A percentile compares a stretch with the other conserved stretches of the same genome.
phyloP scores from a whole-genome alignment of 176 grass and related monocot species.

The Oryza glumipatula region DNA sequence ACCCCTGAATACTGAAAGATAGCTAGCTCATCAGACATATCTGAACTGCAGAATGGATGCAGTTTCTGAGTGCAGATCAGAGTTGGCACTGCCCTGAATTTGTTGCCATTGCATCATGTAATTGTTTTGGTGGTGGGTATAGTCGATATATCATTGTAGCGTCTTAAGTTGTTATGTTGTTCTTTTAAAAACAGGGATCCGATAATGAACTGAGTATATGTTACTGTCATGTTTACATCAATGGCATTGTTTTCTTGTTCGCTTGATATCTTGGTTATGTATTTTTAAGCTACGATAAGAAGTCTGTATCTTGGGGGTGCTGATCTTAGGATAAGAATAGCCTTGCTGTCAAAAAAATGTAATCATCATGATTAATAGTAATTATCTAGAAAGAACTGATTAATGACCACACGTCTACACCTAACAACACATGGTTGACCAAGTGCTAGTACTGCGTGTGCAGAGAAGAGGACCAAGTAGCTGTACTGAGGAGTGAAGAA shows the following conservation, averaged over 20 bases:
- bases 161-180: slow-evolving; percentile 9
- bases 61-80: not conserved
- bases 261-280: not conserved
- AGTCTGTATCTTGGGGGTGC: not conserved
- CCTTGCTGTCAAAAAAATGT: not conserved
- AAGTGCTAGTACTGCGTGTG: too few relatives aligned
- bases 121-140: slow-evolving; percentile 40
- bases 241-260: not conserved
- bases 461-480: slow-evolving; percentile 26
- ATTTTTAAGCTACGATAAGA: not conserved
- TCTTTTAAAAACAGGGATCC: not conserved
- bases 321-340: too few relatives aligned
- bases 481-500: slow-evolving; percentile 31
- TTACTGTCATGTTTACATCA: slow-evolving; percentile 14
- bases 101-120: slow-evolving; percentile 26
- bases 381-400: not conserved
- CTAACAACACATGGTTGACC: not conserved
- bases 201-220: slow-evolving; percentile 31
- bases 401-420: slow-evolving; percentile 13
- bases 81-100: not conserved
- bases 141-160: slow-evolving; percentile 38
- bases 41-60: slow-evolving; percentile 18
- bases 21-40: not conserved
- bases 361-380: not conserved
- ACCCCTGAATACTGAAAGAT: not conserved